Evolutionary conservation across 106 monocot species (phyloP), one percentile per base, ranked within the genome.

Genomic region (Vanilla planifolia): DNA sequence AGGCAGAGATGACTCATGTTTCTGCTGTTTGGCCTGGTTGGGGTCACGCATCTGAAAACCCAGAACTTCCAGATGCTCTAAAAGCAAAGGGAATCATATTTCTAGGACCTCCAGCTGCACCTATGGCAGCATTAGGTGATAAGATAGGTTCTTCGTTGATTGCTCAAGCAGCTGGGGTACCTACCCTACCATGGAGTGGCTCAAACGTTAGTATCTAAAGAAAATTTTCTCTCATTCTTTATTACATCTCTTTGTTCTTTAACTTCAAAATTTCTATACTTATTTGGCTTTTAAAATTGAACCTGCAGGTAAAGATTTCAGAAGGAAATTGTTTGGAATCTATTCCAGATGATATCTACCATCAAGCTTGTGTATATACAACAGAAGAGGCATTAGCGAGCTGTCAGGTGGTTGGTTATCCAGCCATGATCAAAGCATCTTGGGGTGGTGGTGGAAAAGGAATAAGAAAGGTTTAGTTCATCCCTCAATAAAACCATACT

Each of bases 381-480:
- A 98, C 88, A 40, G 98, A 98, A 59, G 98, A 98, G 66, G 98
- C 98, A 51, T 69, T 98, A 35, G 75, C 84, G 63, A 98, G 87
- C 55, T 98, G 92, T 70, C 92, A 92, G 51, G 81, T 76, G 48
- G 79, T 98, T 9, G 91, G 98, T 26, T 98, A 92, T 73, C 98
- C 98, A 43, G 92, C 92, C 34, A 98, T 98, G 98, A 98, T 98
- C 67, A 98, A 98, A 60, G 98, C 98, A 57, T 98, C 98, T 20
- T 98, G 98, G 98, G 98, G 98, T 66, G 98, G 98, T 46, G 98
- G 98, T 35, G 98, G 98, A 34, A 98, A 98, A 77, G 98, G 98
- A 25, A 98, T 98, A 62, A 78, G 98, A 67, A 98, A 98, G 98
- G 98, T 98, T 36, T 60, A 64, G 34, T 39, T 46, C 24, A 2